Evolutionary conservation across 129 eudicot species (phyloP), one percentile per base, ranked within the genome.

Genomic region (Arctium minus): DNA sequence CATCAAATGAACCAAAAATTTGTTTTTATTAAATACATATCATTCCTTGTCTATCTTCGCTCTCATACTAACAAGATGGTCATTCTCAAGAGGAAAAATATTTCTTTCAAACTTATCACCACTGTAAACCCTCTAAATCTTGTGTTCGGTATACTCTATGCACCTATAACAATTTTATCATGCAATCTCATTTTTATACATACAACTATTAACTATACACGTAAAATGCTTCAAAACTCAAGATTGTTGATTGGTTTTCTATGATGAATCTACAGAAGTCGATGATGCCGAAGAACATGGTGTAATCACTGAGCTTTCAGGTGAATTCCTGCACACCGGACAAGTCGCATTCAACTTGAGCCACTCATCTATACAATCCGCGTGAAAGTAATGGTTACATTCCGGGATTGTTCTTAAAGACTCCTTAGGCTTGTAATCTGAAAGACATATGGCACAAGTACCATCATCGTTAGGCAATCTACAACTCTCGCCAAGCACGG

Each of bases 361-460:
- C 98, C 98, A 95, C 82, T 95, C 97, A 17, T 95, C 97, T 5
- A 95, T 87, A 76, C 98, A 95, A 0, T 86, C 87, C 0, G 87
- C 92, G 53, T 95, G 98, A 75, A 91, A 95, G 77, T 80, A 92
- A 77, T 95, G 98, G 31, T 91, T 89, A 67, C 98, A 95, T 62
- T 89, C 93, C 0, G 98, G 98, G 35, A 95, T 88, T 15, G 89
- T 87, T 69, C 97, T 89, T 44, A 95, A 72, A 0, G 92, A 86
- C 83, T 95, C 98, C 29, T 92, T 87, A 0, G 97, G 90, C 33
- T 85, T 83, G 79, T 95, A 95, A 29, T 95, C 98, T 3, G 94
- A 74, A 38, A 95, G 83, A 81, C 98, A 95, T 38, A 95, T 95
- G 1, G 97, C 80, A 69, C 98, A 90, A 22, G 86, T 87, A 5